Percentiles rank a stretch among this genome's conserved stretches.
phyloP scores from a whole-genome alignment of 2,329 filamentous ascomycete species.

The Ophiostoma populinum region DNA sequence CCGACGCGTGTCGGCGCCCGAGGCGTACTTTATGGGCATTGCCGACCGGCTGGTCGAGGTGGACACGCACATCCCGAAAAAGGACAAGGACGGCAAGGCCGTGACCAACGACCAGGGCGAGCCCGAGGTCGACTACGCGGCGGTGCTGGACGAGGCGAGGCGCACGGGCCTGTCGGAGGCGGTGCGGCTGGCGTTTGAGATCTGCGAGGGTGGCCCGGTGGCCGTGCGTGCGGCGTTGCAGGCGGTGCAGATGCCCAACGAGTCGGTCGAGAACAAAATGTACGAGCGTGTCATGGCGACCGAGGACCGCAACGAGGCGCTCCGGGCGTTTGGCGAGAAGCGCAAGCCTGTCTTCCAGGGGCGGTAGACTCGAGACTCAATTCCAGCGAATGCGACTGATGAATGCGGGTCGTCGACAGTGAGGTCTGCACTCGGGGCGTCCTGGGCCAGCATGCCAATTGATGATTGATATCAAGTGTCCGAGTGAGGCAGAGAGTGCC shows the following conservation, averaged over 20 bases:
- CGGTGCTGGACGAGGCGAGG: conserved; percentile 39
- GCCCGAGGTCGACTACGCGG: conserved; percentile 20
- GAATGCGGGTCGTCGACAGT: too few relatives aligned
- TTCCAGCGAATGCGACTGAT: too few relatives aligned
- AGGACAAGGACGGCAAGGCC: too few relatives aligned
- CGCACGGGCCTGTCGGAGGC: conserved; percentile 57
- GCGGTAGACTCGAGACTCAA: conserved; percentile 19
- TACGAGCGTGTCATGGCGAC: conserved; percentile 72
- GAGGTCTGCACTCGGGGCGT: too few relatives aligned
- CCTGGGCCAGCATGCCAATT: too few relatives aligned
- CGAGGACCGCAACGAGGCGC: conserved; percentile 74
- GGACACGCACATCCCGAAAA: conserved; percentile 11
- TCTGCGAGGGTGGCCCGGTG: conserved; percentile 68
- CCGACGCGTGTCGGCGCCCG: conserved; percentile 61
- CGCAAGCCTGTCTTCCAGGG: conserved; percentile 41
- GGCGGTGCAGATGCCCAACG: conserved; percentile 56
- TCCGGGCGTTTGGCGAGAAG: conserved; percentile 62
- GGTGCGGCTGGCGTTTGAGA: conserved; percentile 62
- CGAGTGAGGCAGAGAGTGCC: too few relatives aligned
- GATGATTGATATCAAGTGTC: too few relatives aligned
- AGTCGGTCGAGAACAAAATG: conserved; percentile 70
- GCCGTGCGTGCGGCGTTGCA: conserved; percentile 63
- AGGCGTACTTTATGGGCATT: conserved; percentile 83
- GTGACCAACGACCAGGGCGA: conserved; percentile 17
- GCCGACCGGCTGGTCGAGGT: conserved; percentile 83